Conservation (phyloP, 495 filamentous ascomycete species). For the Xylaria scruposa region DNA sequence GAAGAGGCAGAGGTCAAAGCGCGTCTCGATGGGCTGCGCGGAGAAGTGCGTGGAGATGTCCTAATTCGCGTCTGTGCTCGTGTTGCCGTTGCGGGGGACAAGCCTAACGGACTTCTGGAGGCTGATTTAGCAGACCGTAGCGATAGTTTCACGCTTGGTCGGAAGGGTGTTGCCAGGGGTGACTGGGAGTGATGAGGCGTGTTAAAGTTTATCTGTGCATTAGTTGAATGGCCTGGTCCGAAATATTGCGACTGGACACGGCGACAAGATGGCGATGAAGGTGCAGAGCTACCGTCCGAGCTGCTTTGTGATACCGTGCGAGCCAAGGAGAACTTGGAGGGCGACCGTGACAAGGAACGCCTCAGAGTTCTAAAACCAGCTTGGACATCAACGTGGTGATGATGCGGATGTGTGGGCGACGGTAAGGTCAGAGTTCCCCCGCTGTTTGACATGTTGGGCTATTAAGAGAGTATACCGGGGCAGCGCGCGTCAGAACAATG, state of each 20-base stretch:
- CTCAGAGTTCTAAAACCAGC: conserved; percentile 78
- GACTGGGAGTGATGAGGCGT: conserved; percentile 43
- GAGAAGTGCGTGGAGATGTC: conserved; percentile 59
- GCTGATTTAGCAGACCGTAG: conserved; percentile 55
- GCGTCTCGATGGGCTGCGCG: conserved; percentile 77
- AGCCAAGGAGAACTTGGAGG: conserved; percentile 78
- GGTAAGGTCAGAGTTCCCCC: conserved; percentile 81
- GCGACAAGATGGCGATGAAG: conserved; percentile 39
- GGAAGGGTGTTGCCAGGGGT: conserved; percentile 46
- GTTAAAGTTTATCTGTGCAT: conserved; percentile 25
- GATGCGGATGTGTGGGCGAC: conserved; percentile 73
- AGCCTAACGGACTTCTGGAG: conserved; percentile 42
- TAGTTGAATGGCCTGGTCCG: conserved; percentile 35
- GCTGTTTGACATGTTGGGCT: conserved; percentile 52
- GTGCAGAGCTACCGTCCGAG: conserved; percentile 35
- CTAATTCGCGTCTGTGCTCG: conserved; percentile 23
- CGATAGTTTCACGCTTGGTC: conserved; percentile 58
- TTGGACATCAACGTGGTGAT: conserved; percentile 78
- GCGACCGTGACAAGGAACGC: conserved; percentile 84
- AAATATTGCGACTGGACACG: conserved; percentile 41
- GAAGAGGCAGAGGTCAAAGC: conserved; percentile 72
- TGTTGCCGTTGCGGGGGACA: conserved; percentile 49
- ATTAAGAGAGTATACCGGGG: conserved; percentile 18
- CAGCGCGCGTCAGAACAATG: conserved; percentile 18
- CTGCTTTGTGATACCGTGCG: conserved; percentile 55